Evolutionary conservation across 1,284 basidiomycete species (phyloP).

Genomic region (Gymnopus androsaceus): DNA sequence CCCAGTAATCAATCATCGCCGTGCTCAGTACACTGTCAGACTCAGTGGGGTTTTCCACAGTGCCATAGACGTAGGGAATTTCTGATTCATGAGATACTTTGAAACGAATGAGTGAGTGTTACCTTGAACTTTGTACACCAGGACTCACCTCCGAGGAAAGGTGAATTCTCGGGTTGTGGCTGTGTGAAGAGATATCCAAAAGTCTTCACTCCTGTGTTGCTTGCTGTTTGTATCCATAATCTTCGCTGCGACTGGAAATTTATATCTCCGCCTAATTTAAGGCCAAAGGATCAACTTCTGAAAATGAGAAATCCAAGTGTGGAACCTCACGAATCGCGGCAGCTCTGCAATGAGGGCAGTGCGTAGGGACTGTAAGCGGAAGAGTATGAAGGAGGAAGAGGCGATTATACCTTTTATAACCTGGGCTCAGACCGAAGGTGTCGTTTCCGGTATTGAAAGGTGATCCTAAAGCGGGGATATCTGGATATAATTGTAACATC

Average conservation of each 20-base stretch:
- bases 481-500: constrained; percentile 49
- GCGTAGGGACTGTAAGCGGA: no score
- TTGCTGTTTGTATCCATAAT: constrained; percentile 40
- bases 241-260: constrained; percentile 44
- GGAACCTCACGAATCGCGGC: constrained; percentile 41
- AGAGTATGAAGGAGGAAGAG: no score
- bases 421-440: constrained; percentile 46
- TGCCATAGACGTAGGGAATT: constrained; percentile 41
- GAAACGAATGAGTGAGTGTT: background rate
- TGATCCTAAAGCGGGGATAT: constrained; percentile 48
- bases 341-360: no score
- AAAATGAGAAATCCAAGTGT: background rate
- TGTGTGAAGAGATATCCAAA: constrained; percentile 54
- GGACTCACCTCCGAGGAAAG: constrained; percentile 34
- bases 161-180: constrained; percentile 30
- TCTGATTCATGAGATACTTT: constrained; percentile 44
- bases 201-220: constrained; percentile 39
- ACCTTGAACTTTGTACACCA: background rate
- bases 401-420: no score
- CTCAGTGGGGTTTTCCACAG: constrained; percentile 24
- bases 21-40: constrained; percentile 34
- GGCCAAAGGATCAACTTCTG: background rate
- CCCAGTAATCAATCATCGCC: constrained; percentile 53
- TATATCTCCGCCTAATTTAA: constrained; percentile 44
- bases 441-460: constrained; percentile 53